phyloP scores from a whole-genome alignment of 345 rosid species.

The Hibiscus syriacus region DNA sequence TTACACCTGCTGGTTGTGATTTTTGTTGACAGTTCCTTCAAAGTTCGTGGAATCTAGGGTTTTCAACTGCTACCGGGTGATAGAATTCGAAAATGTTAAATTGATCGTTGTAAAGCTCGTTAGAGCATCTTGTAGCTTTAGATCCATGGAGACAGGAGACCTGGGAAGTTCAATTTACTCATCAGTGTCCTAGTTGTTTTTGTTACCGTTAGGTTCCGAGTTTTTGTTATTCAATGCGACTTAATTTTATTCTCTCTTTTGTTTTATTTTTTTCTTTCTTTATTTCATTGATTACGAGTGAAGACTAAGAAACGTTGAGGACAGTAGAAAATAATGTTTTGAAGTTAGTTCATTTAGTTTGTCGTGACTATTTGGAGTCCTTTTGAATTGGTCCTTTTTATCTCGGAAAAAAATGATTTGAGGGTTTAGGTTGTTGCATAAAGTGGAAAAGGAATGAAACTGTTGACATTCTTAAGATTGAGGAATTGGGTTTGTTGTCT shows the following conservation, averaged over 20 bases:
- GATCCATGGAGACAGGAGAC: conserved; percentile 18
- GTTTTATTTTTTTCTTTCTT: too few relatives aligned
- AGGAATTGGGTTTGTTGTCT: neutral
- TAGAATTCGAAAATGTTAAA: conserved; percentile 7
- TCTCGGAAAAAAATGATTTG: neutral
- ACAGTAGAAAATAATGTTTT: too few relatives aligned
- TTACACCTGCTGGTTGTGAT: neutral
- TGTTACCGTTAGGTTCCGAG: neutral
- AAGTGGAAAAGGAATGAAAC: too few relatives aligned
- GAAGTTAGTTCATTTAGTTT: neutral
- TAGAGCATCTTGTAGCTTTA: conserved; percentile 1
- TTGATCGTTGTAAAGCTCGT: conserved; percentile 9
- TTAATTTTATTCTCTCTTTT: neutral
- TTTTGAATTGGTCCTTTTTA: neutral
- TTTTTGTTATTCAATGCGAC: conserved; percentile 14
- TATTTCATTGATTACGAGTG: too few relatives aligned
- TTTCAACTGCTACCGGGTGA: conserved; percentile 10
- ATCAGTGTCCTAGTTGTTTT: neutral
- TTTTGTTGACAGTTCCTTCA: neutral
- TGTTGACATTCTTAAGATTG: neutral
- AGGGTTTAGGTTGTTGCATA: neutral
- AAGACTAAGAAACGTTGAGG: too few relatives aligned
- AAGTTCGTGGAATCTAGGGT: conserved; percentile 20
- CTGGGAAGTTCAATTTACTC: conserved; percentile 6
- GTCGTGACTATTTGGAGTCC: neutral